Conservation (phyloP, 805 yeast species). For the Starmerella asiatica region DNA sequence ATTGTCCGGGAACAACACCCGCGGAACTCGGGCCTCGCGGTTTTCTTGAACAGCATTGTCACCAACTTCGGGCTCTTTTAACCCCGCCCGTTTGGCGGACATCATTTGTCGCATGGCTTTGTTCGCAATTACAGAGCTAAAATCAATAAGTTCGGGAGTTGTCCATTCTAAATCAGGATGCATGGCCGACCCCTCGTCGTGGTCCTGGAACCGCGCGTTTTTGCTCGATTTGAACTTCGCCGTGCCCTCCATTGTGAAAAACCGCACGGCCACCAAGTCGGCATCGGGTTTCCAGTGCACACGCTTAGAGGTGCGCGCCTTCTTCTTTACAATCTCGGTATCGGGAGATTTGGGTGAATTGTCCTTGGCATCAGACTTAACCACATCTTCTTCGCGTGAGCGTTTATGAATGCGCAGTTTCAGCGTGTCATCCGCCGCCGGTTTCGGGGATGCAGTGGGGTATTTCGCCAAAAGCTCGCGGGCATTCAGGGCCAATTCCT, state of each 20-base stretch:
- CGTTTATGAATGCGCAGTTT: constrained; percentile 13
- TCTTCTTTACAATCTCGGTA: constrained; percentile 9
- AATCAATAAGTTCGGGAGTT: constrained; percentile 18
- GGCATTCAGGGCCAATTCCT: neutral
- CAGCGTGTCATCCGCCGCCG: no score
- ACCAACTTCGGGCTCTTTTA: constrained; percentile 18
- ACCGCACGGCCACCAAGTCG: constrained; percentile 24
- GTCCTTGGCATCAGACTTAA: neutral
- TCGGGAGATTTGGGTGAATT: neutral
- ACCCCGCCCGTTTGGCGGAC: constrained; percentile 26
- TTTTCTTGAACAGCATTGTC: constrained; percentile 21
- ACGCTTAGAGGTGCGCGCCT: constrained; percentile 15
- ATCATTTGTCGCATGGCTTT: constrained; percentile 17
- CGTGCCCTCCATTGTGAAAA: constrained; percentile 21
- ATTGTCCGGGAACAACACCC: constrained; percentile 18
- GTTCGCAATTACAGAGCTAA: constrained; percentile 8
- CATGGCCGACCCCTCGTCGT: constrained; percentile 17
- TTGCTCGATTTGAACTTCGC: constrained; percentile 18
- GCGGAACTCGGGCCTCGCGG: constrained; percentile 21
- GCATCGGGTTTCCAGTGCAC: constrained; percentile 26
- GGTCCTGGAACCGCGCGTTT: constrained; percentile 16
- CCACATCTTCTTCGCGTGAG: constrained; percentile 2
- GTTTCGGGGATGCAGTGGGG: constrained; percentile 4
- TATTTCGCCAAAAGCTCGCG: constrained; percentile 1
- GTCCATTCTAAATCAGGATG: constrained; percentile 18